Evolutionary conservation across 345 rosid species (phyloP).

Genomic region (Rhizophora mangle): DNA sequence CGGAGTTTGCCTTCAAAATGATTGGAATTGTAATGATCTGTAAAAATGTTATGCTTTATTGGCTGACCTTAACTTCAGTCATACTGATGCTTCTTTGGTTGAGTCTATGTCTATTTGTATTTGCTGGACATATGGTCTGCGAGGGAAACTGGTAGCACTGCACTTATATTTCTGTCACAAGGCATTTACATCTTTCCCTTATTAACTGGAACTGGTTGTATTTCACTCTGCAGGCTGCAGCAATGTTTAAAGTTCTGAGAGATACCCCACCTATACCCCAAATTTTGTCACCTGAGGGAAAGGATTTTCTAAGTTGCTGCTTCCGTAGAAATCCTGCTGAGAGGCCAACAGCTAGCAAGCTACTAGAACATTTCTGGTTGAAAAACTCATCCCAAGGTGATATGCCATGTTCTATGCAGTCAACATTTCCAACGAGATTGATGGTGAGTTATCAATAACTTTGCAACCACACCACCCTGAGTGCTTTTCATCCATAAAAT

Average conservation of each 20-base stretch:
- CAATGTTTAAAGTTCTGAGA: slow-evolving; percentile 87
- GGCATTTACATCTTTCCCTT: background rate
- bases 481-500: background rate
- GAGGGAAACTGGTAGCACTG: too few species aligned
- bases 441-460: slow-evolving; percentile 36
- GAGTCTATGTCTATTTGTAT: too few species aligned
- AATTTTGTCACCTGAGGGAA: slow-evolving; percentile 74
- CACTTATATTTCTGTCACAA: background rate
- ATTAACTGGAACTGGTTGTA: background rate
- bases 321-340: slow-evolving; percentile 88
- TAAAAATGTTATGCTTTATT: too few species aligned
- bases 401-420: slow-evolving; percentile 33
- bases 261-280: slow-evolving; percentile 82
- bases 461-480: background rate
- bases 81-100: too few species aligned
- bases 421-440: slow-evolving; percentile 41
- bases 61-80: too few species aligned
- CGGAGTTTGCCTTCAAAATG: too few species aligned
- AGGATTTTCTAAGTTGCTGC: slow-evolving; percentile 76
- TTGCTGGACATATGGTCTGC: too few species aligned
- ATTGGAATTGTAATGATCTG: too few species aligned
- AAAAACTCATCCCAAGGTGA: slow-evolving; percentile 42
- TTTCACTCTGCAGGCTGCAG: slow-evolving; percentile 67
- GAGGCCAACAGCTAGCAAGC: slow-evolving; percentile 65
- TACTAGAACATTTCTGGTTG: slow-evolving; percentile 76